These are phyloP conservation scores for Vitis hybrid DNA, from an alignment of 177 flowering plant species.

Conservation along the genomic window DNA sequence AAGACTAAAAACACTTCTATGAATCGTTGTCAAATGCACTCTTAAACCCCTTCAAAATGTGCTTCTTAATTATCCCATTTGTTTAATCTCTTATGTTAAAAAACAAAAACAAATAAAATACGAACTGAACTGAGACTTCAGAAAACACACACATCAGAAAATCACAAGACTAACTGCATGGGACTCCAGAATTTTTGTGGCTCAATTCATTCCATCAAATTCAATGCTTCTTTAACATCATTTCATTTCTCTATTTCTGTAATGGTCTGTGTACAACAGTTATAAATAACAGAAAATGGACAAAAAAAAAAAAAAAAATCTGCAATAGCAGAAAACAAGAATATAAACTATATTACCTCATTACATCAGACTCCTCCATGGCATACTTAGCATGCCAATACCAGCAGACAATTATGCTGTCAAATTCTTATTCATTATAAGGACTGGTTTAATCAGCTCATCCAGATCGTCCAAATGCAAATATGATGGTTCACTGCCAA, in stretches of 20 bases:
- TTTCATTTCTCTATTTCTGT: slow-evolving; percentile 1
- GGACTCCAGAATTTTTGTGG: not conserved
- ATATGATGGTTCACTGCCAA: slow-evolving; percentile 24
- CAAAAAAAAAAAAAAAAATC: not conserved
- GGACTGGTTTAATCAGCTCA: slow-evolving; percentile 54
- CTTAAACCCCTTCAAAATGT: too few relatives aligned
- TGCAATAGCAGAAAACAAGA: not conserved
- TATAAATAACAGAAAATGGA: not conserved
- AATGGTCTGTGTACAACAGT: slow-evolving; percentile 1
- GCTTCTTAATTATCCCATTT: too few relatives aligned
- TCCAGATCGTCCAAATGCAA: slow-evolving; percentile 36
- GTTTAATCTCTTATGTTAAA: too few relatives aligned
- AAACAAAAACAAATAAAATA: too few relatives aligned
- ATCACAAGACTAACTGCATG: not conserved
- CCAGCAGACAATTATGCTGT: not conserved
- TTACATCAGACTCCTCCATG: not conserved
- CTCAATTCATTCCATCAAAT: not conserved
- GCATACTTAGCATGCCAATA: not conserved
- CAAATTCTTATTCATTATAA: slow-evolving; percentile 28
- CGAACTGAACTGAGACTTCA: too few relatives aligned
- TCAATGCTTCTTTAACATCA: not conserved
- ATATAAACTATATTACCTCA: not conserved
- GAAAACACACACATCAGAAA: not conserved
- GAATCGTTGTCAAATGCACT: too few relatives aligned
- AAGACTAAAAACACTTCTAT: too few relatives aligned